Evolutionary conservation across 2,329 filamentous ascomycete species (phyloP), one percentile per base, ranked within the genome.

Genomic region (Diplodia mutila): DNA sequence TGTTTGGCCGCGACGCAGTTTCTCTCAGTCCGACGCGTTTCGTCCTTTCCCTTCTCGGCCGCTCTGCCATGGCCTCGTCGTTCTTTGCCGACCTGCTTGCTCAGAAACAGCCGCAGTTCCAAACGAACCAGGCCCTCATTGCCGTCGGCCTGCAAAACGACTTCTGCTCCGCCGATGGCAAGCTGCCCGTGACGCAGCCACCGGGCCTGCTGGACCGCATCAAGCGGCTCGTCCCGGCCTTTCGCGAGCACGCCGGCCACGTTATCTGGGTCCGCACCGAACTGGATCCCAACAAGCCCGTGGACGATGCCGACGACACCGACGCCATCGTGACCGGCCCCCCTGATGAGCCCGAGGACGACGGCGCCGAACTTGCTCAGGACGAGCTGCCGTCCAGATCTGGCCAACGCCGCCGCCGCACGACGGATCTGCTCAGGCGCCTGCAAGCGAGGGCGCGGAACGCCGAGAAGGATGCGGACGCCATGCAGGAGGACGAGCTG

Each of bases 101-200:
- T 42, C 79, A 82, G 69, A 80, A 81, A 61, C 79, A 77, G 64
- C 85, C 86, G 18, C 80, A 80, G 65, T 82, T 89, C 69, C 80
- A 86, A 69, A 88, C 86, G 27, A 81, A 85, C 67, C 87, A 88
- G 79, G 94, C 92, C 1, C 84, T 99, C 52, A 83, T 98, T 23
- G 82, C 96, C 21, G 85, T 97, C 70, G 94, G 97, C 74, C 87
- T 97, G 42, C 95, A 98, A 75, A 93, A 96, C 73, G 94, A 97
- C 77, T 97, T 98, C 74, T 81, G 96, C 68, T 84, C 87, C 7
- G 80, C 86, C 1, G 84, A 87, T 61, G 91, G 91, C 66, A 86
- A 88, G 29, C 80, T 97, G 23, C 85, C 88, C 14, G 87, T 94
- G 61, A 82, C 82, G 42, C 85, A 87, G 52, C 87, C 89, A 3